Evolutionary conservation across 495 filamentous ascomycete species (phyloP).

Genomic region (Daldinia grandis): DNA sequence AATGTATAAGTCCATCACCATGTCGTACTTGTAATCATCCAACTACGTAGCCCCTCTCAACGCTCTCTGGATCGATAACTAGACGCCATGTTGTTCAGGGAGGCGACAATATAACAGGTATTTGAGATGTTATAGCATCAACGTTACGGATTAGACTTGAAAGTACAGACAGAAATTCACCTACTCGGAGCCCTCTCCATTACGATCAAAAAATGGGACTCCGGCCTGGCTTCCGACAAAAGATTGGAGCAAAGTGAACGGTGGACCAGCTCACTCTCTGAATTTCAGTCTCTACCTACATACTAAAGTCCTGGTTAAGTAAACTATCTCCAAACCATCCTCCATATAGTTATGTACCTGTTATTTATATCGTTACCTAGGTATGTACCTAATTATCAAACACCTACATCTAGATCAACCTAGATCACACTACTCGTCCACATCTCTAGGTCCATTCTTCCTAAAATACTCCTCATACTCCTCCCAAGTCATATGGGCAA

Average conservation of each 20-base stretch:
- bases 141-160: neutral
- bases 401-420: too few species aligned
- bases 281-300: too few species aligned
- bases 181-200: neutral
- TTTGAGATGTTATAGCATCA: neutral
- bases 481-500: constrained; percentile 55
- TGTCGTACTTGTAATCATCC: neutral
- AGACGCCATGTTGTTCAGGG: too few species aligned
- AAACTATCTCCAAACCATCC: too few species aligned
- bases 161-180: neutral
- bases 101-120: too few species aligned
- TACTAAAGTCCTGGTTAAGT: too few species aligned
- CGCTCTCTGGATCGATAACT: neutral
- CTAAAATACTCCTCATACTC: constrained; percentile 59
- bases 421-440: constrained; percentile 29
- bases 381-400: too few species aligned
- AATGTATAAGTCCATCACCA: neutral
- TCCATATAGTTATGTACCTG: too few species aligned
- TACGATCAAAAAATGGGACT: neutral
- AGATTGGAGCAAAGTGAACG: neutral
- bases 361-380: too few species aligned
- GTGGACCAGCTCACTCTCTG: too few species aligned
- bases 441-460: constrained; percentile 58
- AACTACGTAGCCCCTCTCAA: neutral
- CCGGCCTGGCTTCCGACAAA: neutral